Evolutionary conservation across 768 basidiomycete genomes (phyloP), one percentile per base, ranked within the genome.

Genomic region (Hortiboletus campestris): DNA sequence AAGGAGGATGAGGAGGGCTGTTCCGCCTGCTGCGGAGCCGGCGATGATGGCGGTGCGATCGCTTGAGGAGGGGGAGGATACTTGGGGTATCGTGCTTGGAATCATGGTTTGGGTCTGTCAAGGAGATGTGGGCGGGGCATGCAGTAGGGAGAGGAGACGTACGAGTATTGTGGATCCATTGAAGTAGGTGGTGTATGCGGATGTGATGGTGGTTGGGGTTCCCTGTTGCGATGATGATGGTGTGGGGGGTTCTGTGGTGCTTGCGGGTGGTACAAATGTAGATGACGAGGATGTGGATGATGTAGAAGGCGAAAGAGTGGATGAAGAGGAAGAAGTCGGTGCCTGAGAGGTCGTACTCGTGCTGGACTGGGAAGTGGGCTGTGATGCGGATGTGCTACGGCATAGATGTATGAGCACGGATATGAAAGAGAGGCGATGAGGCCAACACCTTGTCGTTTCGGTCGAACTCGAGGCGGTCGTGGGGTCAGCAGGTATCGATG

Each of bases 21-120:
- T 70, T 10, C 64, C 72, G 2, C 72, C 78, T 6, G 72, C 69
- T 31, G 77, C 75, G 4, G 74, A 66, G 4, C 77, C 78, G 4
- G 74, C 78, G 31, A 80, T 79, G 39, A 76, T 67, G 38, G 74
- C 72, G 1, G 73, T 76, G 19, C 76, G 76, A 5, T 65, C 42
- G 25, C 46, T 52, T 2, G 57, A 53, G 16, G 55, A 35, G 14
- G 32, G 22, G 31, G n/a, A 16, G 0, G 59, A 29, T 0, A 13
- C 1, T 34, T 36, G 2, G 11, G 60, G 60, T 40, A 72, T 65
- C 29, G 62, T 65, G 8, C 39, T 67, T 12, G 68, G 64, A 7
- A 63, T 49, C 0, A 50, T 5, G 4, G 59, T 62, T 19, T 44
- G 19, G 4, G 53, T 52, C 69, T 72, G 51, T 35, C 22, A 5